phyloP scores from a whole-genome alignment of 768 basidiomycete species.

The Mycena belliarum region DNA sequence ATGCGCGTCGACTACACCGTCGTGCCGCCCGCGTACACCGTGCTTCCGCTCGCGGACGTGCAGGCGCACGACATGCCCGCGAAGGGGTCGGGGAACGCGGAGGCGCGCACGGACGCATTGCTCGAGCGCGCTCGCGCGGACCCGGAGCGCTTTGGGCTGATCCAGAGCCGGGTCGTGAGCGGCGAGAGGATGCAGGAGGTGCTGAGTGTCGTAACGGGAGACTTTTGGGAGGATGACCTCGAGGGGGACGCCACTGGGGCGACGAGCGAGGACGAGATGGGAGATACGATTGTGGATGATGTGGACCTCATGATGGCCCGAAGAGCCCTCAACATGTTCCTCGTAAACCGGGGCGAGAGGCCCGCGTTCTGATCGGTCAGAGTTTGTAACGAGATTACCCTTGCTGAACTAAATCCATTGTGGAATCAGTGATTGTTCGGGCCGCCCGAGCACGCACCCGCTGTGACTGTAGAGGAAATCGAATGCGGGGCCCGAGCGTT shows the following conservation, averaged over 20 bases:
- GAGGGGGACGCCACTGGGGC: not conserved
- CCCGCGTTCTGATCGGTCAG: conserved; percentile 13
- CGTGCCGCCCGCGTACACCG: conserved; percentile 28
- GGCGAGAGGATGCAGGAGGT: conserved; percentile 31
- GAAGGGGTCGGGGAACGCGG: conserved; percentile 27
- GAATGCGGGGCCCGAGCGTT: no score
- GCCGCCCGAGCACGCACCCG: no score
- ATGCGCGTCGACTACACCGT: conserved; percentile 37
- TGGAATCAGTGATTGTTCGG: no score
- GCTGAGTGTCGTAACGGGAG: conserved; percentile 32
- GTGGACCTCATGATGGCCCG: conserved; percentile 21
- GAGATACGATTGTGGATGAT: conserved; percentile 8
- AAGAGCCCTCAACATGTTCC: conserved; percentile 16
- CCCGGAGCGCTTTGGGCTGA: conserved; percentile 32
- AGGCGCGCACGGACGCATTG: conserved; percentile 38
- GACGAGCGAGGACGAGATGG: not conserved
- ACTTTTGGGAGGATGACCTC: conserved; percentile 28
- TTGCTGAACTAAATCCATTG: no score
- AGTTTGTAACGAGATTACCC: no score
- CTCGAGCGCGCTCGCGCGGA: conserved; percentile 36
- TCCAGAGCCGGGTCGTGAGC: conserved; percentile 36
- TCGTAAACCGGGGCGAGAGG: conserved; percentile 12
- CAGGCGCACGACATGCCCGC: conserved; percentile 17
- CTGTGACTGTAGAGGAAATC: no score
- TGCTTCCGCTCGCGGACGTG: conserved; percentile 29